Evolutionary conservation across 441 rosid genomes (phyloP).

Genomic region (Jatropha podagrica): DNA sequence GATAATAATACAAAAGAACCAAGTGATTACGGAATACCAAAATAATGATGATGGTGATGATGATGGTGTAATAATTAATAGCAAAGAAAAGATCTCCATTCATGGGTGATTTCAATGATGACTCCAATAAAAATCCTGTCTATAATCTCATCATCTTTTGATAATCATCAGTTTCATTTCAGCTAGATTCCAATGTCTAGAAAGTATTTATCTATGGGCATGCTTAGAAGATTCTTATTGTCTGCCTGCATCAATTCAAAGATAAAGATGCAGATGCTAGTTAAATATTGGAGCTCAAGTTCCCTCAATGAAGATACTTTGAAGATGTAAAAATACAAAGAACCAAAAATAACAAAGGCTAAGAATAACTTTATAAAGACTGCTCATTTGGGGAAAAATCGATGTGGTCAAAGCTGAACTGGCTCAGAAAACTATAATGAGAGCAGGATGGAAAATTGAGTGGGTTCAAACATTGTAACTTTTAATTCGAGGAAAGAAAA

Average conservation of each 20-base stretch:
- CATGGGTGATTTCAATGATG: neutral
- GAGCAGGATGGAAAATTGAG: constrained; percentile 17
- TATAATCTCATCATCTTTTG: constrained; percentile 2
- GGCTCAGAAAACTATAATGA: constrained; percentile 26
- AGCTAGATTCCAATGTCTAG: constrained; percentile 14
- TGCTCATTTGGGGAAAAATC: constrained; percentile 14
- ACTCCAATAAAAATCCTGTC: neutral
- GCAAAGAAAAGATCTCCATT: constrained; percentile 1
- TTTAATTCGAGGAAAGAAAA: neutral
- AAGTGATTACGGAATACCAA: neutral
- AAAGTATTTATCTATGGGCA: constrained; percentile 20
- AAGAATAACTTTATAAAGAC: constrained; percentile 30
- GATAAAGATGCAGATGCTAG: constrained; percentile 25
- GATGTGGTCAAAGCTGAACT: constrained; percentile 28
- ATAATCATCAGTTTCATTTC: constrained; percentile 19
- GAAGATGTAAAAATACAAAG: constrained; percentile 22
- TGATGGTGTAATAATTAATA: neutral
- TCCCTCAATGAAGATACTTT: constrained; percentile 14
- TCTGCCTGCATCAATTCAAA: constrained; percentile 21
- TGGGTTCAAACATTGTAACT: constrained; percentile 11
- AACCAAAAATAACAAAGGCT: constrained; percentile 31
- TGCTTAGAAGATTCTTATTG: constrained; percentile 22
- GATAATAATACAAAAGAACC: neutral
- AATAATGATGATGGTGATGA: neutral
- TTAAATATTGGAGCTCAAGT: constrained; percentile 23